Evolutionary conservation across 345 rosid species (phyloP).

Genomic region (Geranium brycei): DNA sequence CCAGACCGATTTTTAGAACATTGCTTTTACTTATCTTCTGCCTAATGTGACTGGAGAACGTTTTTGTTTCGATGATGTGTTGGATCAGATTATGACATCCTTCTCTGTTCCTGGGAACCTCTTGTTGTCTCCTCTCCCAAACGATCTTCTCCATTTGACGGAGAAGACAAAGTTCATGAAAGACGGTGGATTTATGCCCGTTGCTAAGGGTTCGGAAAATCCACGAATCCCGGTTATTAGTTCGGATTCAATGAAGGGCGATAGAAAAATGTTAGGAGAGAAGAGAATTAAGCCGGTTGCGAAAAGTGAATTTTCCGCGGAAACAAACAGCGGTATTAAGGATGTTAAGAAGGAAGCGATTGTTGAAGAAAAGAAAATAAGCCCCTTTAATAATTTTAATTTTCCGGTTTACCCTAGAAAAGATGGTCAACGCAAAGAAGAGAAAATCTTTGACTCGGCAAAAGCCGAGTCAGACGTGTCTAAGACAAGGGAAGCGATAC

Average conservation of each 20-base stretch:
- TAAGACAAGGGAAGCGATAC: slow-evolving; percentile 27
- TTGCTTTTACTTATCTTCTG: neutral
- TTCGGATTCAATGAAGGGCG: slow-evolving; percentile 22
- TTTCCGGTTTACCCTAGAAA: slow-evolving; percentile 27
- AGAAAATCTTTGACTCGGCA: slow-evolving; percentile 21
- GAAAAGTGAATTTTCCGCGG: slow-evolving; percentile 25
- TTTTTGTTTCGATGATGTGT: slow-evolving; percentile 18
- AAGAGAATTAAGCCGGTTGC: slow-evolving; percentile 35
- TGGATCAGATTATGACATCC: slow-evolving; percentile 67
- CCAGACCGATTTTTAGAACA: too few relatives aligned
- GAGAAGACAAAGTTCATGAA: slow-evolving; percentile 27
- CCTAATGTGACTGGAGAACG: slow-evolving; percentile 2
- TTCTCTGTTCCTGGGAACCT: slow-evolving; percentile 32
- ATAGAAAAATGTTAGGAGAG: slow-evolving; percentile 22
- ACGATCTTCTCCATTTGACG: slow-evolving; percentile 37
- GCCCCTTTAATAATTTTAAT: slow-evolving; percentile 14
- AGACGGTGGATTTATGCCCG: slow-evolving; percentile 18
- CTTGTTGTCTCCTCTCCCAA: slow-evolving; percentile 69
- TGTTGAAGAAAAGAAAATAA: slow-evolving; percentile 40
- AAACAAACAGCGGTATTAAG: too few relatives aligned
- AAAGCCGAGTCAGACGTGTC: slow-evolving; percentile 27
- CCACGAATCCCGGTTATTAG: slow-evolving; percentile 11
- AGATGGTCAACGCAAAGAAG: slow-evolving; percentile 30
- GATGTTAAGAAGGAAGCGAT: slow-evolving; percentile 28
- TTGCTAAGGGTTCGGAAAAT: slow-evolving; percentile 17